Evolutionary conservation across 768 basidiomycete genomes (phyloP).

Genomic region (Tylopilus felleus): DNA sequence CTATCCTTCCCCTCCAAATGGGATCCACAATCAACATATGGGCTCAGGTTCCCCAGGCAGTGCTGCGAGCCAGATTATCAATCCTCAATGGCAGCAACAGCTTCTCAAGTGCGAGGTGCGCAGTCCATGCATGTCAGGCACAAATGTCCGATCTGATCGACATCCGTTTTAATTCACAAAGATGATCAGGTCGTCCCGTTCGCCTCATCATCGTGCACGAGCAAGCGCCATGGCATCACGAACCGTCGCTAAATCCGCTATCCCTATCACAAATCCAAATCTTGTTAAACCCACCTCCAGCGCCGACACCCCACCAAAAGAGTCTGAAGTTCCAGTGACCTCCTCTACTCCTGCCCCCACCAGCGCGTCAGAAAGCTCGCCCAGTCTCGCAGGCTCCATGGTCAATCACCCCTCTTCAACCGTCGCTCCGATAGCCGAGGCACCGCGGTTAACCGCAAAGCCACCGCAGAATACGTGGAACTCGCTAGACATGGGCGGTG

Average conservation of each 20-base stretch:
- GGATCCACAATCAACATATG: conserved; percentile 55
- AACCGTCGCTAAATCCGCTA: conserved; percentile 79
- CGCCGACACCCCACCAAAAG: conserved; percentile 27
- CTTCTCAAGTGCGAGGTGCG: conserved; percentile 88
- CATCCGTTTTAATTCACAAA: conserved; percentile 30
- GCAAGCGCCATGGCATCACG: conserved; percentile 94
- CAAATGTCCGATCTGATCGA: conserved; percentile 19
- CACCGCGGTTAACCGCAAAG: conserved; percentile 60
- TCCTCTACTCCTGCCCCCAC: conserved; percentile 31
- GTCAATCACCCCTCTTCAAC: conserved; percentile 72
- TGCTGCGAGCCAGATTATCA: conserved; percentile 58
- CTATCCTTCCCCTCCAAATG: conserved; percentile 76
- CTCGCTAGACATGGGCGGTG: conserved; percentile 94
- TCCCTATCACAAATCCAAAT: conserved; percentile 91
- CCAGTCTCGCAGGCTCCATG: conserved; percentile 31
- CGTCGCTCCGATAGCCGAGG: conserved; percentile 67
- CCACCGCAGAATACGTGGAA: conserved; percentile 81
- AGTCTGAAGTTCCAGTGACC: conserved; percentile 29
- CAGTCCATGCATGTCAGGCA: conserved; percentile 26
- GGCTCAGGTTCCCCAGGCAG: conserved; percentile 58
- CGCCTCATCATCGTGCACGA: conserved; percentile 91
- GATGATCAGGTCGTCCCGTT: conserved; percentile 82
- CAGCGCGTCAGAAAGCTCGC: conserved; percentile 34
- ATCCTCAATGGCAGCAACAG: conserved; percentile 91
- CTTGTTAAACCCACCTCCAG: conserved; percentile 44